Conservation (phyloP, 768 basidiomycete species). For the Vishniacozyma victoriae region DNA sequence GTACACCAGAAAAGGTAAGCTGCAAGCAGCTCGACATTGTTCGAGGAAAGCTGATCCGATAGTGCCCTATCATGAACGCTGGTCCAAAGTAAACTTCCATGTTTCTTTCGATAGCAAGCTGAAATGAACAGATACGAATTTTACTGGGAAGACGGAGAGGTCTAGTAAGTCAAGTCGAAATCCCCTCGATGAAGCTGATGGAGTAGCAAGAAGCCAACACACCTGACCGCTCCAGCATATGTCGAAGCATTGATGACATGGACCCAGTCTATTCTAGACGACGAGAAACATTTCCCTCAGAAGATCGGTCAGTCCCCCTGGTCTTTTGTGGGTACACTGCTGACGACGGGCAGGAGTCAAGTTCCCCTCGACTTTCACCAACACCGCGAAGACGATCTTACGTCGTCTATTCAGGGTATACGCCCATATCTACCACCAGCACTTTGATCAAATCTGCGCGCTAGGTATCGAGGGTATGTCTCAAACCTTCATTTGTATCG, state of each 20-base stretch:
- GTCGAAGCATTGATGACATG: constrained; percentile 99
- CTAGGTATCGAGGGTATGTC: constrained; percentile 87
- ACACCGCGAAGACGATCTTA: constrained; percentile 84
- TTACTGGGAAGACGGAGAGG: constrained; percentile 47
- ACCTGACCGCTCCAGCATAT: constrained; percentile 58
- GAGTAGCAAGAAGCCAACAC: constrained; percentile 41
- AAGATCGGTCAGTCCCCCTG: constrained; percentile 64
- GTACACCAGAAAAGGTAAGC: constrained; percentile 80
- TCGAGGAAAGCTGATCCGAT: background rate
- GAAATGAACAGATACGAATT: constrained; percentile 38
- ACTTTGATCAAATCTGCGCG: constrained; percentile 98
- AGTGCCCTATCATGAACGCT: constrained; percentile 48
- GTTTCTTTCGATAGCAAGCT: constrained; percentile 2
- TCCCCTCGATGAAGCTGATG: background rate
- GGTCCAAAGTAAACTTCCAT: constrained; percentile 39
- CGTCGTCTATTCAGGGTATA: constrained; percentile 93
- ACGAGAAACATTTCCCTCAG: constrained; percentile 86
- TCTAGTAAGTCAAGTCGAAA: constrained; percentile 29
- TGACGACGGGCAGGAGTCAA: constrained; percentile 61
- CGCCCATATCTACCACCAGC: constrained; percentile 97
- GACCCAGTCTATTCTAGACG: constrained; percentile 87
- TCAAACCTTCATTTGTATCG: background rate
- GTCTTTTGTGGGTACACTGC: background rate
- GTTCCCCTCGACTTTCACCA: constrained; percentile 82
- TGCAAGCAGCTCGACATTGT: background rate